phyloP scores from a whole-genome alignment of 345 rosid species.

The Sonneratia caseolaris region DNA sequence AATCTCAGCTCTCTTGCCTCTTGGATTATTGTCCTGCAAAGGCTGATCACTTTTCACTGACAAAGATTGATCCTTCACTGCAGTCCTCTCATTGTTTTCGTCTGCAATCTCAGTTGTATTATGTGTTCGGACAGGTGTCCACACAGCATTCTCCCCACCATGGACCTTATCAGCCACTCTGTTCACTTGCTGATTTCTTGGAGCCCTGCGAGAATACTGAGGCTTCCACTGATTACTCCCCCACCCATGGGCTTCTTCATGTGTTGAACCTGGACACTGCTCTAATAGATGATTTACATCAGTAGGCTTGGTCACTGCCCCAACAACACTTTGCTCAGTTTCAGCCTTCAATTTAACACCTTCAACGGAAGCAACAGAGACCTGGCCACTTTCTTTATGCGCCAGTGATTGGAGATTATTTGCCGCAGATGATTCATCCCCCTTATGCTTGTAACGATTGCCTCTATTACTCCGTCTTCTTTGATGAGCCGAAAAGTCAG shows the following conservation, averaged over 20 bases:
- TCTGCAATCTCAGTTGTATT: constrained; percentile 46
- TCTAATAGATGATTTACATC: constrained; percentile 42
- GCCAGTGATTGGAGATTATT: constrained; percentile 18
- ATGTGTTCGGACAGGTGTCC: constrained; percentile 80
- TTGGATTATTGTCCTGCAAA: constrained; percentile 47
- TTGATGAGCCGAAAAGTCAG: constrained; percentile 37
- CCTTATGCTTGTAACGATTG: constrained; percentile 52
- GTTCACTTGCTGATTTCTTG: constrained; percentile 37
- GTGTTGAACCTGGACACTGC: constrained; percentile 28
- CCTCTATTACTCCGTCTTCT: constrained; percentile 51
- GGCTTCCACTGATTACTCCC: constrained; percentile 51
- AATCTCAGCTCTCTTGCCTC: constrained; percentile 77
- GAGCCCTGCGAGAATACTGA: constrained; percentile 53
- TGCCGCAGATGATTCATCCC: constrained; percentile 39
- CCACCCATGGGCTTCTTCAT: constrained; percentile 45
- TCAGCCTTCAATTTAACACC: constrained; percentile 31
- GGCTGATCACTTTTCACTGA: constrained; percentile 40
- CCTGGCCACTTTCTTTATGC: constrained; percentile 28
- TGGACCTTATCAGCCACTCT: constrained; percentile 49
- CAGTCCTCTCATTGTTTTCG: constrained; percentile 32
- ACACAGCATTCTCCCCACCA: constrained; percentile 47
- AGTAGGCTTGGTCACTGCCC: constrained; percentile 21
- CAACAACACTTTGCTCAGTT: constrained; percentile 23
- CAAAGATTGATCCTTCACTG: constrained; percentile 28
- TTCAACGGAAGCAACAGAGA: constrained; percentile 23